Base-by-base conservation (phyloP, 768 basidiomycete genomes). In the Phaeotremella fagi region DNA sequence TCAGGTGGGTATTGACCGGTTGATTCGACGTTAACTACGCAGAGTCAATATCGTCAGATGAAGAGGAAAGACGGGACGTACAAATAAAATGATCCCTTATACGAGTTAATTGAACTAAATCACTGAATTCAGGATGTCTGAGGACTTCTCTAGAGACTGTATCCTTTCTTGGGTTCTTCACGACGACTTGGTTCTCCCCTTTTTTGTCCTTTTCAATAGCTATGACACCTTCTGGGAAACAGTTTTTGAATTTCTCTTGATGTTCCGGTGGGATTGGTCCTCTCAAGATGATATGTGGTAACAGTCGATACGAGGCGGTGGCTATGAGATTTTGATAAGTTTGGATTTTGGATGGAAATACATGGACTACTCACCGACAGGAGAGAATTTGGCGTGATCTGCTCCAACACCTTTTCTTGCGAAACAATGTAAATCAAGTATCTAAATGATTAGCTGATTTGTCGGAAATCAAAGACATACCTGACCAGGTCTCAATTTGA, bases 361-460 rank as follows among this genome's bases (percentile, higher is more conserved):
- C 24, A 43, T 33, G 42, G 23, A 9, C 20, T 27, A 56, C 77
- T 50, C 63, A 88, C 91, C 90, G 47, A 98, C 95, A 26, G 95
- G 91, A 53, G 83, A 88, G 73, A 88, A 99, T 72, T 99, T 99
- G 42, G 95, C 91, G 65, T 99, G 94, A 57, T 92, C 90, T 66
- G 88, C 88, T 15, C 91, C 91, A 15, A 88, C 82, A 14, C 90
- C 88, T 66, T 98, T 98, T 16, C 60, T 41, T 15, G 67, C 67
- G 56, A 91, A 78, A 20, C 90, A 92, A 66, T 98, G 91, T 51
- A 92, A 66, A 36, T 88, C 81, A 35, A 99, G 78, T 45, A 81
- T 79, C 75, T 76, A 55, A 24, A 9, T 16, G 27, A 49, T 16
- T 11, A n/a, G 18, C 14, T 6, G 4, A 14, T 25, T 24, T 11